A percentile compares a stretch with the other conserved stretches of the same genome.
These are phyloP conservation scores for Pleurotus tuoliensis DNA, from an alignment of 768 basidiomycete species.

Conservation along the genomic window DNA sequence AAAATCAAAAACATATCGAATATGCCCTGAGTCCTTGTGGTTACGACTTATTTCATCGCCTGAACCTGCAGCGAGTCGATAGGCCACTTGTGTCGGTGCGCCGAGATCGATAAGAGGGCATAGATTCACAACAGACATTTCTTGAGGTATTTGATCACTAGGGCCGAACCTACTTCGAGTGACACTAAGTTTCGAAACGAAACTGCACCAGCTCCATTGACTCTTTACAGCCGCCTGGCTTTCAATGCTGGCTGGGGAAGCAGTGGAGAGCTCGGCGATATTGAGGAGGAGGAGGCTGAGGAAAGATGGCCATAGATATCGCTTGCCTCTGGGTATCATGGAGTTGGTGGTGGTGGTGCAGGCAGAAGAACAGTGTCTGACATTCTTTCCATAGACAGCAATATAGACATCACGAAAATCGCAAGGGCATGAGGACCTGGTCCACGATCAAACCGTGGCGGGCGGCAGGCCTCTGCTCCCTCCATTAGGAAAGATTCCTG, in stretches of 20 bases:
- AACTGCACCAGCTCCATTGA: neutral
- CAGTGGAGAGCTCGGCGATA: neutral
- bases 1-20: slow-evolving; percentile 6
- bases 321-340: slow-evolving; percentile 7
- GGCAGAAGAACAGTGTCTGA: neutral
- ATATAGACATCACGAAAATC: neutral
- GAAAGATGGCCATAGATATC: slow-evolving; percentile 3
- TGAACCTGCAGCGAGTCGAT: neutral
- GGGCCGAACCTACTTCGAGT: neutral
- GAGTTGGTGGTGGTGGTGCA: slow-evolving; percentile 3
- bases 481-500: neutral
- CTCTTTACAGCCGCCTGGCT: neutral
- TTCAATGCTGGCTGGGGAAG: neutral
- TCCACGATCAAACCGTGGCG: neutral
- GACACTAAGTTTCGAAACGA: neutral
- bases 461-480: neutral
- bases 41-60: neutral
- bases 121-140: neutral
- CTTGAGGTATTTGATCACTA: neutral
- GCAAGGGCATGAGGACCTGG: neutral
- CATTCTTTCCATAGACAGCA: no score
- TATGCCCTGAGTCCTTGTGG: neutral
- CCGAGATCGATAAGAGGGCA: slow-evolving; percentile 2
- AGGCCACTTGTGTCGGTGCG: neutral
- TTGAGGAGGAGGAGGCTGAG: neutral